Evolutionary conservation across 768 basidiomycete species (phyloP).

Genomic region (Multifurca ochricompacta): DNA sequence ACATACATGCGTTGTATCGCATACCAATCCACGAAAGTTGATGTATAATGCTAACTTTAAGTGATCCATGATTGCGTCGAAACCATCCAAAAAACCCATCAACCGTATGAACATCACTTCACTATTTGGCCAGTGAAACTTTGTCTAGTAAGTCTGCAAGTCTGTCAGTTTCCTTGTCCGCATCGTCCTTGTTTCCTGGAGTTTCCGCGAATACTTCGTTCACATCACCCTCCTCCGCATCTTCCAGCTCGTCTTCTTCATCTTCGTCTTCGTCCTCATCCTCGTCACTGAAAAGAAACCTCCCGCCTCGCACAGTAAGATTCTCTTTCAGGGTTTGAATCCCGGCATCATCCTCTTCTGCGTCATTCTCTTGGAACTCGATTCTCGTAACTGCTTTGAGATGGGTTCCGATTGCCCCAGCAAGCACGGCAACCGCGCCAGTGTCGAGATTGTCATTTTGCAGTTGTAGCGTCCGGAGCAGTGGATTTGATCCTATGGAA

Average conservation of each 20-base stretch:
- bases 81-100: background rate
- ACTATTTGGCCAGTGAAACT: slow-evolving; percentile 29
- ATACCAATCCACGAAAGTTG: background rate
- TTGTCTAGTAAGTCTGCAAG: slow-evolving; percentile 64
- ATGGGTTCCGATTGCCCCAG: slow-evolving; percentile 53
- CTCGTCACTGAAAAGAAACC: slow-evolving; percentile 62
- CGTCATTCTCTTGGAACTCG: slow-evolving; percentile 89
- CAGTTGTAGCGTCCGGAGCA: slow-evolving; percentile 68
- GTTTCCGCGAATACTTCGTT: slow-evolving; percentile 23
- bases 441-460: slow-evolving; percentile 90
- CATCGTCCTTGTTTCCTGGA: slow-evolving; percentile 27
- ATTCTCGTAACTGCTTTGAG: slow-evolving; percentile 53
- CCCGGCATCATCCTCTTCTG: slow-evolving; percentile 66
- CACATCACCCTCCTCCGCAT: slow-evolving; percentile 27
- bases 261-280: slow-evolving; percentile 67
- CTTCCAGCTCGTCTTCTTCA: slow-evolving; percentile 39
- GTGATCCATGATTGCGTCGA: background rate
- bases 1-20: background rate
- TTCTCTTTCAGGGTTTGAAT: slow-evolving; percentile 45
- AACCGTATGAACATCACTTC: background rate
- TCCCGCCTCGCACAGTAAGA: slow-evolving; percentile 60
- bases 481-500: slow-evolving; percentile 59
- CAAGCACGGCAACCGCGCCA: slow-evolving; percentile 58
- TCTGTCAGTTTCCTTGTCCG: slow-evolving; percentile 39
- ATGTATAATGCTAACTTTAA: slow-evolving; percentile 9